Evolutionary conservation across 306 rosid species (phyloP), one percentile per base, ranked within the genome.

Genomic region (Ochetophila trinervis): DNA sequence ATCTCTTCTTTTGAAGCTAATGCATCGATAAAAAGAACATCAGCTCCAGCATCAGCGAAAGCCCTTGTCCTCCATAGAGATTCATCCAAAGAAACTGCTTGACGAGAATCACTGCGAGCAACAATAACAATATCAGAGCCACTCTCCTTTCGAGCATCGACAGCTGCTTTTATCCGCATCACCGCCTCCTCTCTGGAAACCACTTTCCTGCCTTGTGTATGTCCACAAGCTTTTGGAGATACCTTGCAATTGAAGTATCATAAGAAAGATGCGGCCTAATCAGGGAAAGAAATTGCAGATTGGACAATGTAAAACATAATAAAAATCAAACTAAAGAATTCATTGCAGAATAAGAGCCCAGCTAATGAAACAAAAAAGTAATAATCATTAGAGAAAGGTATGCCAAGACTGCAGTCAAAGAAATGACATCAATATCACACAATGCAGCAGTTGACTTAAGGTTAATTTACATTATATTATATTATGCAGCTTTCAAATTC

Each of bases 31-130:
- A 92, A 92, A 72, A 89, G 86, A 80, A 87, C 93, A 76, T 89
- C 98, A 22, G 96, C 98, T 64, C 98, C 98, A 59, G 86, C 98
- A 73, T 92, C 98, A 5, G 89, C 93, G 74, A 79, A 92, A 3
- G 89, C 89, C 78, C 79, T 92, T 50, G 80, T 57, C 72, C 98
- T 92, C 61, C 76, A 71, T 47, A 92, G 76, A 11, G 96, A 84
- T 71, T 92, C 96, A 7, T 79, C 88, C 59, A 92, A 70, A 18
- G 96, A 87, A 53, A 92, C 73, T 14, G 96, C 98, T 77, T 92
- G 98, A 20, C 96, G 86, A 49, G 98, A 80, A 85, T 92, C 98
- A 6, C 87, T 79, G 13, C 96, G 83, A 16, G 96, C 98, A 75
- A 92, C 95, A 70, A 92, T 81, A 32, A 84, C 93, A 68, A 87